Conservation (phyloP, 2,329 filamentous ascomycete genomes). For the Aureobasidium zeae region DNA sequence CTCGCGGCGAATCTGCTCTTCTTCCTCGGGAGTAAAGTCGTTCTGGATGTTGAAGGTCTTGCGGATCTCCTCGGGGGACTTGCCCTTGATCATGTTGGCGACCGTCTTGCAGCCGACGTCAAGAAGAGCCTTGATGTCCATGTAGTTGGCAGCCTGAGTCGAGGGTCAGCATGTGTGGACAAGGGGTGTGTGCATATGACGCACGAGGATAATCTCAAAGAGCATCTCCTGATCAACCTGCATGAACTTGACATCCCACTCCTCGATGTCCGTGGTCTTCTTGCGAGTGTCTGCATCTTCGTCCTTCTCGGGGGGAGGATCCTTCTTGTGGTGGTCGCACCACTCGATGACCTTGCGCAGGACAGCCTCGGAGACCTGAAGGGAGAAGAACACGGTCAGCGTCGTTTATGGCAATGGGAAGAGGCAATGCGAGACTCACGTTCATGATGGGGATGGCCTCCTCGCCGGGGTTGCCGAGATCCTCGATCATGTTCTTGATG, state of each 20-base stretch:
- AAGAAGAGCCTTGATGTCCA: conserved; percentile 95
- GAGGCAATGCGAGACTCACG: conserved; percentile 28
- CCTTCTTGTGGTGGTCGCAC: conserved; percentile 90
- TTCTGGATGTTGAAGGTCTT: conserved; percentile 99
- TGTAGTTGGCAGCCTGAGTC: conserved; percentile 85
- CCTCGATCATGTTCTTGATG: conserved; percentile 97
- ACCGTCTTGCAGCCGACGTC: conserved; percentile 99
- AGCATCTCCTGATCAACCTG: conserved; percentile 99
- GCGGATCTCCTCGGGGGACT: conserved; percentile 96
- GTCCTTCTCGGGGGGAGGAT: conserved; percentile 71
- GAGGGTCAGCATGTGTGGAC: neutral
- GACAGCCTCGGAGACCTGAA: conserved; percentile 79
- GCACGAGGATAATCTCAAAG: conserved; percentile 94
- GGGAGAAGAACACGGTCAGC: conserved; percentile 4
- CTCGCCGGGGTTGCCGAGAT: conserved; percentile 57
- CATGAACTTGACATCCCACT: conserved; percentile 99
- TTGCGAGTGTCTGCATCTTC: conserved; percentile 91
- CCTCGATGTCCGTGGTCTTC: conserved; percentile 97
- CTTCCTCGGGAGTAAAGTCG: conserved; percentile 97
- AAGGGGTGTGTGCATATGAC: conserved; percentile 24
- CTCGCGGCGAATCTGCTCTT: conserved; percentile 71
- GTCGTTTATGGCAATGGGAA: conserved; percentile 1
- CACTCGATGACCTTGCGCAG: conserved; percentile 95
- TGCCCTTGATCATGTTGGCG: conserved; percentile 99
- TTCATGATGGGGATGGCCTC: conserved; percentile 85